Conservation (phyloP, 495 filamentous ascomycete genomes). For the Filosporella fistucella region DNA sequence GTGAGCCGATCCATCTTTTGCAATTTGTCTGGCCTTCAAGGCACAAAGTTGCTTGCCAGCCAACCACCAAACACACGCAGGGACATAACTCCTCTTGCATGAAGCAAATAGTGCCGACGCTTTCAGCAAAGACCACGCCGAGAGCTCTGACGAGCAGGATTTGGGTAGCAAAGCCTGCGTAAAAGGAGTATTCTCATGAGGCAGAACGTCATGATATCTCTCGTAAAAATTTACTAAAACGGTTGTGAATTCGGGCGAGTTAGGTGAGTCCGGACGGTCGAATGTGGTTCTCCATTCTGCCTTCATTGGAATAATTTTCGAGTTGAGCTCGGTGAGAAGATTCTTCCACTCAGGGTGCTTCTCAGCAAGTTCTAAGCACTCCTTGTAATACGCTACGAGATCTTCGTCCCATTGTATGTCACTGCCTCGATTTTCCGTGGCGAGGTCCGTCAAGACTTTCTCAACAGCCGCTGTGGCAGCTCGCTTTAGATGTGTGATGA, state of each 20-base stretch:
- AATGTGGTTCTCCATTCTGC: constrained; percentile 25
- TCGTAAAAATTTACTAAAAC: constrained; percentile 36
- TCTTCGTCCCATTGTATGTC: constrained; percentile 46
- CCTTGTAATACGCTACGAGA: constrained; percentile 37
- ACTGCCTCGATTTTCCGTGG: no score
- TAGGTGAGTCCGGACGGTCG: constrained; percentile 21
- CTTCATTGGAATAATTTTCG: constrained; percentile 28
- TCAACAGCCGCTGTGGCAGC: constrained; percentile 48
- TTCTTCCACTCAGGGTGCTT: constrained; percentile 25
- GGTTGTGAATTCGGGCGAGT: not conserved
- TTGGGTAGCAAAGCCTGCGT: constrained; percentile 36
- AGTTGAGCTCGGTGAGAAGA: constrained; percentile 31
- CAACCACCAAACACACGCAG: constrained; percentile 55
- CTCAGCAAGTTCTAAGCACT: constrained; percentile 18
- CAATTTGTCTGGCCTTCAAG: constrained; percentile 48
- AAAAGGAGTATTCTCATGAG: constrained; percentile 21
- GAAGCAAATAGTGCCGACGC: constrained; percentile 55
- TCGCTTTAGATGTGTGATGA: constrained; percentile 75
- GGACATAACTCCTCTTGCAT: constrained; percentile 3
- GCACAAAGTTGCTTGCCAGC: constrained; percentile 58
- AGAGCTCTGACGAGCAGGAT: constrained; percentile 38
- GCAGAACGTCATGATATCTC: constrained; percentile 39
- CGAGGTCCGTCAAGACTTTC: constrained; percentile 41
- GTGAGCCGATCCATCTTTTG: constrained; percentile 12
- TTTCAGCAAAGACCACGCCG: constrained; percentile 52